Evolutionary conservation across 2,329 filamentous ascomycete genomes (phyloP).

Genomic region (Aspergillus ruber): DNA sequence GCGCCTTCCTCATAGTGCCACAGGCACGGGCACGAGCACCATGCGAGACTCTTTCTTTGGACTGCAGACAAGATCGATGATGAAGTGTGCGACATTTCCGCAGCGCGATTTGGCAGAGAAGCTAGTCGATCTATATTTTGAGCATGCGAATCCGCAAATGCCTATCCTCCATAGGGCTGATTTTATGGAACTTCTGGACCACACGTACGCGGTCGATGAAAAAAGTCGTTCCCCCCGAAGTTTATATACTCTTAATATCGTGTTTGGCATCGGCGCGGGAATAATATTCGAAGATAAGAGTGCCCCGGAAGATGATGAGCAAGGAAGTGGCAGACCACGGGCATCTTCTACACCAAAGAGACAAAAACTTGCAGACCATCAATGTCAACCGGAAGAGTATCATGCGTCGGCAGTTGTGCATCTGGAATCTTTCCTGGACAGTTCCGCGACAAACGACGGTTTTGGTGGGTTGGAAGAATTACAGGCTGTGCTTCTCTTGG

Average conservation of each 20-base stretch:
- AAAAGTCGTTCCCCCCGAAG: conserved; percentile 67
- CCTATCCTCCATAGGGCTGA: conserved; percentile 83
- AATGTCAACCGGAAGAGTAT: conserved; percentile 84
- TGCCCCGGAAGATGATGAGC: conserved; percentile 20
- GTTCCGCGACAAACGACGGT: conserved; percentile 56
- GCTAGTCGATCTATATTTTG: conserved; percentile 80
- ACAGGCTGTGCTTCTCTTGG: conserved; percentile 84
- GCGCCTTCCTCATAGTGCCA: conserved; percentile 43
- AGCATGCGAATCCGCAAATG: conserved; percentile 93
- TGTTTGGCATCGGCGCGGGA: conserved; percentile 90
- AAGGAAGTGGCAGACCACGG: conserved; percentile 18
- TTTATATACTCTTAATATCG: conserved; percentile 92
- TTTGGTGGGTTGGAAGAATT: conserved; percentile 86
- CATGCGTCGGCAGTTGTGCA: conserved; percentile 92
- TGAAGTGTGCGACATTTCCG: conserved; percentile 79
- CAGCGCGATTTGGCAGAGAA: conserved; percentile 65
- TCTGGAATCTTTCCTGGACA: conserved; percentile 73
- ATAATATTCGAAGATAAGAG: conserved; percentile 65
- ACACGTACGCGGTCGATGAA: conserved; percentile 65
- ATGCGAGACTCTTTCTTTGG: conserved; percentile 97
- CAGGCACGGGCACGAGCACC: conserved; percentile 59
- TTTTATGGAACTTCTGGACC: conserved; percentile 82
- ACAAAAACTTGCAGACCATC: conserved; percentile 52
- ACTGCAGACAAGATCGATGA: conserved; percentile 82
- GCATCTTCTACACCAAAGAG: conserved; percentile 35